Conservation (phyloP, 148 eudicot species). For the Spergularia bocconei region DNA sequence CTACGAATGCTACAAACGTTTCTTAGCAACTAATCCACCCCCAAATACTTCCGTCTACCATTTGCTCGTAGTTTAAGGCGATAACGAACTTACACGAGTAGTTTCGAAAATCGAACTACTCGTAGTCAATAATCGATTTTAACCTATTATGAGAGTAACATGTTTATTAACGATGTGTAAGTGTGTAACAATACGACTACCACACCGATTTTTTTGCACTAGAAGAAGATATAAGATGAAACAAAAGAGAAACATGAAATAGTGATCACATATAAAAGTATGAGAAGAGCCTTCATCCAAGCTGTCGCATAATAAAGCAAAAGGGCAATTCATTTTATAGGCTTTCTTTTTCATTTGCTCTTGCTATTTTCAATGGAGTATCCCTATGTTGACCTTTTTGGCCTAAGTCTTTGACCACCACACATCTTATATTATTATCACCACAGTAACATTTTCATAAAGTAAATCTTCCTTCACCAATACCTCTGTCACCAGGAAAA, state of each 20-base stretch:
- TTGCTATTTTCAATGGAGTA: background rate
- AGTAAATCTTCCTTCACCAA: no score
- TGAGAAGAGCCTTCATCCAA: constrained; percentile 30
- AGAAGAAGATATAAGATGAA: no score
- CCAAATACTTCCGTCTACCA: background rate
- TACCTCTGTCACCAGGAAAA: no score
- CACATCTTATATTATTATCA: background rate
- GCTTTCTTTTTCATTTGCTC: background rate
- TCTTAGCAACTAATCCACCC: background rate
- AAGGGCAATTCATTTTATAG: constrained; percentile 10
- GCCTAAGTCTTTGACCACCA: constrained; percentile 1
- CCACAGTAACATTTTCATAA: constrained; percentile 6
- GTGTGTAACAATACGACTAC: no score
- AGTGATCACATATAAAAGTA: background rate
- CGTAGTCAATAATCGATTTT: no score
- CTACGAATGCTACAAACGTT: constrained; percentile 3
- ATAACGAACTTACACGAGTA: no score
- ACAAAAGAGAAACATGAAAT: background rate
- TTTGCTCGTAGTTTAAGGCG: no score
- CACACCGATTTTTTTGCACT: no score
- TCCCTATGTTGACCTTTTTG: constrained; percentile 14
- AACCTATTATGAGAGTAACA: no score
- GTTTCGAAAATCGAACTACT: no score
- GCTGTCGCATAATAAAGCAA: constrained; percentile 12
- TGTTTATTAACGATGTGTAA: no score